These are phyloP conservation scores for Alternaria ethzedia DNA, from an alignment of 2,329 filamentous ascomycete genomes.

Conservation along the genomic window DNA sequence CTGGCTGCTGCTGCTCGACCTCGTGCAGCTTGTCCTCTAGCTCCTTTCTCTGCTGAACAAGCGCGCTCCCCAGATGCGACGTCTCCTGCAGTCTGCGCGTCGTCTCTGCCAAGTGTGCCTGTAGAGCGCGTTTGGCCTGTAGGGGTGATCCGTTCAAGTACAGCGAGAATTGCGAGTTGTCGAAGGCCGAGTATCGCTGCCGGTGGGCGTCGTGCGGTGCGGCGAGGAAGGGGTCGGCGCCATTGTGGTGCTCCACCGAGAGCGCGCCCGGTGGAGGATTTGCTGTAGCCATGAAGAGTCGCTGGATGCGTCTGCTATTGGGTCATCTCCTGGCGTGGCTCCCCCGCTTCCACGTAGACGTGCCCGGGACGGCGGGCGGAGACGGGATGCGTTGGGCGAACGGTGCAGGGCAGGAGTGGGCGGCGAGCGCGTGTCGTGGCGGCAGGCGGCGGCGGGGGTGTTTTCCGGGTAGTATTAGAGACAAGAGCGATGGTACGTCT, in stretches of 20 bases:
- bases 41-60: slow-evolving; percentile 86
- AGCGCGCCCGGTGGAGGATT: slow-evolving; percentile 51
- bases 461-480: slow-evolving; percentile 6
- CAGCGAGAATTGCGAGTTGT: slow-evolving; percentile 78
- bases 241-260: slow-evolving; percentile 46
- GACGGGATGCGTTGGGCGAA: neutral
- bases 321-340: slow-evolving; percentile 35
- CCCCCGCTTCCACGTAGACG: neutral
- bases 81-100: slow-evolving; percentile 90
- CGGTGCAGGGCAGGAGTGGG: slow-evolving; percentile 7
- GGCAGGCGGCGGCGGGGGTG: slow-evolving; percentile 1
- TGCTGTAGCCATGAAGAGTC: slow-evolving; percentile 51
- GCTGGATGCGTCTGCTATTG: slow-evolving; percentile 22
- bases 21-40: slow-evolving; percentile 82
- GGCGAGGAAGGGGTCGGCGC: slow-evolving; percentile 54
- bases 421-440: slow-evolving; percentile 3
- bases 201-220: slow-evolving; percentile 49
- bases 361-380: slow-evolving; percentile 1
- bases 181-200: slow-evolving; percentile 82
- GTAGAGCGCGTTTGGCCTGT: slow-evolving; percentile 85
- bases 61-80: slow-evolving; percentile 83
- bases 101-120: slow-evolving; percentile 91
- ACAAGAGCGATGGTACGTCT: slow-evolving; percentile 21
- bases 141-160: slow-evolving; percentile 79
- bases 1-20: slow-evolving; percentile 73